A percentile compares a stretch with the other conserved stretches of the same genome.
phyloP scores from a whole-genome alignment of 2,329 filamentous ascomycete genomes.

The Gaeumannomyces tritici region DNA sequence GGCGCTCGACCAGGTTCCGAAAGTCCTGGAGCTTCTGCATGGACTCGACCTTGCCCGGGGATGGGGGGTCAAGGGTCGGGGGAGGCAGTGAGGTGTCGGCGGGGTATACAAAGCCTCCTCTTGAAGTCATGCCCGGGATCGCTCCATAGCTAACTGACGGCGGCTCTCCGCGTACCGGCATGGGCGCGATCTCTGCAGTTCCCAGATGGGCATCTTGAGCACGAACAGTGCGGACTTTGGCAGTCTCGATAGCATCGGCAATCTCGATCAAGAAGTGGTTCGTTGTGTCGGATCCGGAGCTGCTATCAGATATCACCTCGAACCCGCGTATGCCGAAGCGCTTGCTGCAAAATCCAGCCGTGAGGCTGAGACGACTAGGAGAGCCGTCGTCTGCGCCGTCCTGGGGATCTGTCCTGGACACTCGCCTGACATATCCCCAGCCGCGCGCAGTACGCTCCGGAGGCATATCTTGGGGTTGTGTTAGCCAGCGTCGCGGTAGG shows the following conservation, averaged over 20 bases:
- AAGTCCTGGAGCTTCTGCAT: not conserved
- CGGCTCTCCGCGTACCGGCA: not conserved
- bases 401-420: not conserved
- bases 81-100: not conserved
- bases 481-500: not conserved
- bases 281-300: not conserved
- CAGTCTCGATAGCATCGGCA: not conserved
- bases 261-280: not conserved
- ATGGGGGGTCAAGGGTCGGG: not conserved
- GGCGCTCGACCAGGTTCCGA: not conserved
- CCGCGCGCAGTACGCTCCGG: not conserved
- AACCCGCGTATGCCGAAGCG: not conserved
- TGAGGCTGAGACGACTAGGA: not conserved
- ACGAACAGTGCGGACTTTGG: not conserved
- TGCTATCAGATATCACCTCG: not conserved
- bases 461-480: not conserved
- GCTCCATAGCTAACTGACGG: not conserved
- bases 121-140: not conserved
- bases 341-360: not conserved
- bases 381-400: not conserved
- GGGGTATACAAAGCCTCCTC: not conserved
- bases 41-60: not conserved
- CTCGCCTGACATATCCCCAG: not conserved
- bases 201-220: not conserved
- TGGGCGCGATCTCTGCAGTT: not conserved